Evolutionary conservation across 1,139 yeast species (phyloP), one percentile per base, ranked within the genome.

Genomic region (Zygoascus meyerae): DNA sequence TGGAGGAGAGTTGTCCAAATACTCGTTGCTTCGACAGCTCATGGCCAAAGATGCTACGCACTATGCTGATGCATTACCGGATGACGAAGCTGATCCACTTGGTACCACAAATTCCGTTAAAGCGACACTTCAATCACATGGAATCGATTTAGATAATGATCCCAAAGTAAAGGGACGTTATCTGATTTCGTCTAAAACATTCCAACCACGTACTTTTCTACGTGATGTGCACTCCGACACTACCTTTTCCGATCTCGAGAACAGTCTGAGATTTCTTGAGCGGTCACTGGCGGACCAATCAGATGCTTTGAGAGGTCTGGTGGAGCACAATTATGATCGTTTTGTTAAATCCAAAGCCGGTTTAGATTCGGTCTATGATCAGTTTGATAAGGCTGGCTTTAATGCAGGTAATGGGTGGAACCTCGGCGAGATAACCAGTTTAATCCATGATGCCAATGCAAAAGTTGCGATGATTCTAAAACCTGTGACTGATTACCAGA

Each of bases 271-370:
- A 34, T 72, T 67, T 44, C 69, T 90, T 49, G 89, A 86, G 54
- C 61, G 66, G 28, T 77, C 79, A 28, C 79, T 90, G 31, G 74
- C 78, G 15, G 70, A 77, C 17, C 84, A 83, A 57, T 79, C 86
- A n/a, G 72, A 73, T 10, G 83, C 83, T 44, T 69, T 90, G 59
- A 78, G 81, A 53, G 67, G 68, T 12, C 75, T 85, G 31, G 84
- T 90, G 6, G 86, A 85, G 56, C 73, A 77, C 18, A 92, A 90
- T 61, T 89, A 81, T 60, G 77, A 79, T 47, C 74, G 78, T 55
- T 87, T 89, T 55, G 84, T 90, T 43, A 78, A 80, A 56, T 79
- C 90, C 47, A 92, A 92, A 63, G 77, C 83, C 14, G 69, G 77
- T 9, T 64, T 83, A 17, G 89, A 82, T 57, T 71, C 74, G 30